Conservation (phyloP, 2,329 filamentous ascomycete species). For the Pyrenophora graminea region DNA sequence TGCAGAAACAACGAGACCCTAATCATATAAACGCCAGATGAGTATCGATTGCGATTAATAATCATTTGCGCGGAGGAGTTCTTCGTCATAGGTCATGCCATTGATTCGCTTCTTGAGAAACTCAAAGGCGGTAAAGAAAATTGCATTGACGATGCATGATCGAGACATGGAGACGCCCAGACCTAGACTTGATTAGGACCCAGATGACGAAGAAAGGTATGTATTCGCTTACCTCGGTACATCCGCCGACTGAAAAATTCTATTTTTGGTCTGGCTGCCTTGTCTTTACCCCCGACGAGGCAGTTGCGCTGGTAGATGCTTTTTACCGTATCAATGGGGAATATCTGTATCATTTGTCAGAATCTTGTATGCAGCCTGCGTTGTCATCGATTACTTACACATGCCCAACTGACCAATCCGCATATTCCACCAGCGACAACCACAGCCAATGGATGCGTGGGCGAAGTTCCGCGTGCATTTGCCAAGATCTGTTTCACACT, state of each 20-base stretch:
- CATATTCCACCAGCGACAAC: conserved; percentile 79
- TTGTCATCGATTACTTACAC: conserved; percentile 55
- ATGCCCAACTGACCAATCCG: conserved; percentile 83
- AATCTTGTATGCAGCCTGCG: background rate
- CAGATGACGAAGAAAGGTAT: background rate
- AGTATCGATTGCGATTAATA: too few species aligned
- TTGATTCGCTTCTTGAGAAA: conserved; percentile 70
- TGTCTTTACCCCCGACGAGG: conserved; percentile 68
- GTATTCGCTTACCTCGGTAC: conserved; percentile 67
- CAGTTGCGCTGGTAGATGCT: conserved; percentile 84
- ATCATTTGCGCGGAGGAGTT: conserved; percentile 37
- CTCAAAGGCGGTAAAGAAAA: conserved; percentile 89
- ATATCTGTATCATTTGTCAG: conserved; percentile 48
- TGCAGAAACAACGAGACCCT: conserved; percentile 20
- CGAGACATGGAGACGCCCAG: conserved; percentile 82
- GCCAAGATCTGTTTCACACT: conserved; percentile 81
- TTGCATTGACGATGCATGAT: conserved; percentile 81
- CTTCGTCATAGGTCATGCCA: conserved; percentile 43
- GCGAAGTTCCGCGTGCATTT: conserved; percentile 71
- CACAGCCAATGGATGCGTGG: conserved; percentile 79
- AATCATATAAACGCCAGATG: conserved; percentile 11
- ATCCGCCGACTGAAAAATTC: conserved; percentile 76
- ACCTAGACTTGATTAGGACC: conserved; percentile 34
- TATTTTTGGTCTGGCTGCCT: conserved; percentile 65
- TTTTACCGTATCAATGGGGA: conserved; percentile 77